Base-by-base conservation (phyloP, 208 protist species). In the Leishmania guyanensis region DNA sequence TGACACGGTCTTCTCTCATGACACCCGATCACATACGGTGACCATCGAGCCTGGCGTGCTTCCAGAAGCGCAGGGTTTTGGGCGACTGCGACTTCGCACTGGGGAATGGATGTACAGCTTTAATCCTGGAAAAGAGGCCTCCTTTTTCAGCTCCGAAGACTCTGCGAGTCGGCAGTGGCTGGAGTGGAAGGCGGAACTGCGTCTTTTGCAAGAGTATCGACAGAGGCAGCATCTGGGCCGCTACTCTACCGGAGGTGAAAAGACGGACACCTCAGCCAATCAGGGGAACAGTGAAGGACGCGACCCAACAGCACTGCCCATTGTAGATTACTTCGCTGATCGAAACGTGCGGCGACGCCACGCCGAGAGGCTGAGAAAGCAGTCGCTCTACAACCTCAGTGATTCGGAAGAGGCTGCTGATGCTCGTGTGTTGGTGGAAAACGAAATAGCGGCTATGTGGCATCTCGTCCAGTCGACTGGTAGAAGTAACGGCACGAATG, bases 141-240 rank as follows among this genome's bases (percentile, higher is more conserved):
- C 53, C 0, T 93, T 96, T 36, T 96, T 93, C 65, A 54, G 71
- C 0, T 76, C 71, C 5, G 93, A 96, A 70, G 91, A 96, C 75
- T 71, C 62, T 5, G 86, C 79, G 0, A 84, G 83, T 50, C 81
- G 56, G 14, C 51, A 81, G 75, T 95, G 92, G 92, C 56, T 65
- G 12, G 46, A 73, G 54, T 78, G 80, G 73, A 75, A 84, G 43
- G 36, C 33, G 29, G 50, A 86, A 12, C n/a, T 90, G 17, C 58
- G 84, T 29, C 64, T 39, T 2, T 17, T 85, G 36, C 86, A 79
- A 2, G 71, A 62, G n/a, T 77, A 79, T 60, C 77, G 78, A 39
- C 71, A 71, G 54, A 78, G 68, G 69, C 82, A 74, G 14, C 46
- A 62, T 29, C 65, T 78, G 26, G 51, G 46, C 22, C 54, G 48